A percentile compares a stretch with the other conserved stretches of the same genome.
phyloP scores from a whole-genome alignment of 2,329 filamentous ascomycete genomes.

The Colletotrichum sp. region DNA sequence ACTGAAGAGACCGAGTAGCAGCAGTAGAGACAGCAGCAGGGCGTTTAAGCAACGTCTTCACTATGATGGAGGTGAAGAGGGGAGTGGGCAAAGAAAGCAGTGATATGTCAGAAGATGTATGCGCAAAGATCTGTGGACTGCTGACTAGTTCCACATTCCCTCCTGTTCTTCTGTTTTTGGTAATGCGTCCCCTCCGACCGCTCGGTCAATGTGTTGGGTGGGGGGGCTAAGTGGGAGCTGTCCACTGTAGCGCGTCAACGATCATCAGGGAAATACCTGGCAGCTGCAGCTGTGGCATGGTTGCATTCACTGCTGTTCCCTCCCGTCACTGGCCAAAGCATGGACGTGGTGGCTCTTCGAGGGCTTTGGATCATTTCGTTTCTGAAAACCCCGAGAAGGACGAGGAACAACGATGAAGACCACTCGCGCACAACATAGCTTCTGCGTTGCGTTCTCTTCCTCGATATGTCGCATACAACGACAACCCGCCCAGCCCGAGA shows the following conservation, averaged over 20 bases:
- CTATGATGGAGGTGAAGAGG: neutral
- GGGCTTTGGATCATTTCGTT: neutral
- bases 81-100: neutral
- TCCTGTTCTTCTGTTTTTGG: neutral
- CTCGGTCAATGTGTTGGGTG: neutral
- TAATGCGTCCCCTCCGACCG: neutral
- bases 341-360: neutral
- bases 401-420: neutral
- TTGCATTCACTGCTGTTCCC: neutral
- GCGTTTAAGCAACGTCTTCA: neutral
- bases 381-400: neutral
- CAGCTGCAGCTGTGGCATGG: conserved; percentile 3
- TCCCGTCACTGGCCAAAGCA: neutral
- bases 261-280: conserved; percentile 5
- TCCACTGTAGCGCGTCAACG: neutral
- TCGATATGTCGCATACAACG: neutral
- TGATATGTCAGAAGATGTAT: neutral
- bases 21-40: neutral
- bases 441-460: neutral
- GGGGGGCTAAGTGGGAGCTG: neutral
- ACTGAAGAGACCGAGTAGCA: neutral
- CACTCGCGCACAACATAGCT: neutral
- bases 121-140: neutral
- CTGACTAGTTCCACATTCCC: neutral
- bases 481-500: neutral